Evolutionary conservation across 139 green algal species (phyloP).

Genomic region (Marvania coccoides): DNA sequence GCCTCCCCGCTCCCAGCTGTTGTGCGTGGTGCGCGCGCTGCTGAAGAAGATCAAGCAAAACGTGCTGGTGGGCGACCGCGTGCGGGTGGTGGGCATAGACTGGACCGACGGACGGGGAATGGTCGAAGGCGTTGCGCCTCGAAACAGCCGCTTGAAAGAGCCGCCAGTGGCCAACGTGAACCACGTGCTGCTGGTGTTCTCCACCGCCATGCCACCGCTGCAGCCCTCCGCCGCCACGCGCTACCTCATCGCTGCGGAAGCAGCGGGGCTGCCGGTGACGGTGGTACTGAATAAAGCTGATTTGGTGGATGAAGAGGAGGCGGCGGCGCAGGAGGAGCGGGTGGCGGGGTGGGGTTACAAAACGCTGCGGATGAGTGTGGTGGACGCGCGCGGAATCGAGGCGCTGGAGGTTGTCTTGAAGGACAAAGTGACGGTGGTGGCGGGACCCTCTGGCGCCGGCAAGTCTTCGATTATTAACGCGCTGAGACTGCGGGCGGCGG

Average conservation of each 20-base stretch:
- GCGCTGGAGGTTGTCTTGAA: conserved; percentile 38
- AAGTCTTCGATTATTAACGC: conserved; percentile 95
- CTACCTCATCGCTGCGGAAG: conserved; percentile 82
- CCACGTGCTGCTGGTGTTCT: conserved; percentile 85
- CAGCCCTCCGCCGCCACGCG: conserved; percentile 58
- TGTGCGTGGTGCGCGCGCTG: conserved; percentile 77
- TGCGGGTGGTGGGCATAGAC: conserved; percentile 72
- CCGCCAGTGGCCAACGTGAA: conserved; percentile 89
- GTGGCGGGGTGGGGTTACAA: conserved; percentile 77
- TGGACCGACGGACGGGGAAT: conserved; percentile 61
- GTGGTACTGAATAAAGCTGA: conserved; percentile 95
- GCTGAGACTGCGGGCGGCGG: conserved; percentile 26
- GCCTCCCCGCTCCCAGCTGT: conserved; percentile 45
- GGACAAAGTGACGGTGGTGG: conserved; percentile 62
- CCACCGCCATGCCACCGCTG: conserved; percentile 65
- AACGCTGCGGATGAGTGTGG: conserved; percentile 59
- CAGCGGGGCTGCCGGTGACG: conserved; percentile 62
- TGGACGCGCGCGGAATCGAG: conserved; percentile 49
- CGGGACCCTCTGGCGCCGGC: conserved; percentile 85
- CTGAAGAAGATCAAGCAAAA: conserved; percentile 84
- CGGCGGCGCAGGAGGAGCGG: conserved; percentile 30
- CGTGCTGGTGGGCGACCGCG: conserved; percentile 84
- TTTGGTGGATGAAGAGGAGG: conserved; percentile 43
- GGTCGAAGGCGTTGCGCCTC: conserved; percentile 65
- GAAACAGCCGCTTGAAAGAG: conserved; percentile 60